Base-by-base conservation (phyloP, 495 filamentous ascomycete genomes). In the Rostrohypoxylon terebratum region DNA sequence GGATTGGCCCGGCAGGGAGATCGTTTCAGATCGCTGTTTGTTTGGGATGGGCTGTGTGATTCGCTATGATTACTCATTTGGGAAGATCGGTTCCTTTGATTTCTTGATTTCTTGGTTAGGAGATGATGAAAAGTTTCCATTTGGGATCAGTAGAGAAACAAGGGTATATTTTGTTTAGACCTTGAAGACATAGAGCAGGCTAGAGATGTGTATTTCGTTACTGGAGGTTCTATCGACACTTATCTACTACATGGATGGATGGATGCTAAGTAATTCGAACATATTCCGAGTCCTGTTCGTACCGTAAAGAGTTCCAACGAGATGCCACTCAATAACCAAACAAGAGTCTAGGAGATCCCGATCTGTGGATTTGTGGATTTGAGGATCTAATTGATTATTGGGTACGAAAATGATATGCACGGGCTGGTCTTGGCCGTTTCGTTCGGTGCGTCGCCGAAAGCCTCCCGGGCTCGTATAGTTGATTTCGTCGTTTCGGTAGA, bases 41-140 rank as follows among this genome's bases (percentile, higher is more conserved):
- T 33, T 58, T 16, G 23, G 25, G 53, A 28, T 18, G 9, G 55
- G 11, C 36, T n/a, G 66, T 58, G 16, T 55, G 21, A 47, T 66
- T 73, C 71, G 66, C 25, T 48, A 73, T n/a, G 16, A 34, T 69
- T 73, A 11, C 71, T 65, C 53, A 54, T 73, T 63, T 61, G 28
- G 59, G 59, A 55, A 20, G n/a, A 14, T 6, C 3, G 3, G 13
- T 58, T 40, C 11, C 54, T 33, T 58, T n/a, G n/a, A n/a, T n/a
- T n/a, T n/a, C n/a, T n/a, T n/a, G n/a, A n/a, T 58, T 40, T 20
- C 54, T 33, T 58, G 0, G 13, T 21, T 4, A 21, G 25, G 23
- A 33, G 50, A 54, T 54, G 25, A 54, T 34, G 8, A 10, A 54
- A 13, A 54, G 25, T 4, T 14, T 1, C 0, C 25, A n/a, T 54